Evolutionary conservation across 208 protist genomes (phyloP).

Genomic region (Leishmania guyanensis): DNA sequence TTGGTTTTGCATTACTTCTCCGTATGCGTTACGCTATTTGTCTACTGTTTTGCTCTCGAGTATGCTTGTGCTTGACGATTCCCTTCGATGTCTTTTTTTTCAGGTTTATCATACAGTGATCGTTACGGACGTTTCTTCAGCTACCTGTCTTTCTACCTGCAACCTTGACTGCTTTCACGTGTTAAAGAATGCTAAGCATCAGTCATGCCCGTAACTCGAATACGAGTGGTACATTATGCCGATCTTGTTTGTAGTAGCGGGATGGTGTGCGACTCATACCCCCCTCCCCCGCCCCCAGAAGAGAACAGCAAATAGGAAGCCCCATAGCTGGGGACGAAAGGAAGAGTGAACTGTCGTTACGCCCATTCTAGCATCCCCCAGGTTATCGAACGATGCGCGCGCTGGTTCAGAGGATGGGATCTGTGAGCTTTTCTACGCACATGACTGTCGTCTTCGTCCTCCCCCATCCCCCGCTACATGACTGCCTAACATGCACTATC

Average conservation of each 20-base stretch:
- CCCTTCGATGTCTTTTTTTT: neutral
- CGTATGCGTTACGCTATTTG: neutral
- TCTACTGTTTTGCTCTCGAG: neutral
- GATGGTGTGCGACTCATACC: neutral
- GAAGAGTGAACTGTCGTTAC: neutral
- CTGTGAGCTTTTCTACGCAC: neutral
- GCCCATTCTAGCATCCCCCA: neutral
- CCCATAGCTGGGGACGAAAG: neutral
- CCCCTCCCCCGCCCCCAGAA: neutral
- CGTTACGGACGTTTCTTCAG: neutral
- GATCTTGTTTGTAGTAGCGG: no score
- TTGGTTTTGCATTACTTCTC: neutral
- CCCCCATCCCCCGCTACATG: neutral
- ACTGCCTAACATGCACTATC: neutral
- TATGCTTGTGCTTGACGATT: neutral
- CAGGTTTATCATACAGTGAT: neutral
- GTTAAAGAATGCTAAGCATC: neutral
- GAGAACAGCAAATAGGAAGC: neutral
- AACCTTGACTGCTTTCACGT: neutral
- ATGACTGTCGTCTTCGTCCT: conserved; percentile 5
- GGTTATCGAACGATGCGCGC: neutral
- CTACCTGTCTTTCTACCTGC: neutral
- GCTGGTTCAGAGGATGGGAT: neutral
- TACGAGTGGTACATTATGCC: neutral
- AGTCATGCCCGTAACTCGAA: neutral